phyloP scores from a whole-genome alignment of 2,329 filamentous ascomycete genomes.

The Diaporthe batatas region DNA sequence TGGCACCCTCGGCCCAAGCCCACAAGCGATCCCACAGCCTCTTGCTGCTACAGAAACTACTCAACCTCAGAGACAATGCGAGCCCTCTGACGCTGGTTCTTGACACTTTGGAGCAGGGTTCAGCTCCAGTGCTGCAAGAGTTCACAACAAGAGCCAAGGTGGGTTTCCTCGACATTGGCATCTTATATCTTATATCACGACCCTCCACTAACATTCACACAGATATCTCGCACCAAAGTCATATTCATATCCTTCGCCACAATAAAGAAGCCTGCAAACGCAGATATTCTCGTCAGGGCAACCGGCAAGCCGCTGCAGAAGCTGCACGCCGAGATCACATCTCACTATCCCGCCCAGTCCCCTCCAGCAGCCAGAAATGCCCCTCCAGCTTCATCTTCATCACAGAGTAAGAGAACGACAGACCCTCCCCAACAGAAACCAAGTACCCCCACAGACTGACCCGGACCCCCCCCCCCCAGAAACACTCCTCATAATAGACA shows the following conservation, averaged over 20 bases:
- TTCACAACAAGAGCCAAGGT: conserved; percentile 83
- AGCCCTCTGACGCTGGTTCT: conserved; percentile 90
- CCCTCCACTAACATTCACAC: conserved; percentile 32
- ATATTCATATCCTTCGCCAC: conserved; percentile 86
- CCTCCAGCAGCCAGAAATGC: conserved; percentile 53
- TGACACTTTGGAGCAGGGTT: conserved; percentile 87
- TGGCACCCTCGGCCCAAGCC: conserved; percentile 46
- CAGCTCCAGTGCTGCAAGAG: conserved; percentile 77
- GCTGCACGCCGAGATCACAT: conserved; percentile 71
- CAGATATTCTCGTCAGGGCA: conserved; percentile 77
- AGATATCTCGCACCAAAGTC: conserved; percentile 76
- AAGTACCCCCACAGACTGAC: conserved; percentile 38
- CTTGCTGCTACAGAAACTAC: conserved; percentile 48
- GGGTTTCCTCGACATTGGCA: conserved; percentile 41
- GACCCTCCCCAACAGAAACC: not conserved
- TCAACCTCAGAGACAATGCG: conserved; percentile 77
- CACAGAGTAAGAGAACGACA: conserved; percentile 19
- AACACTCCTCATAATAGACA: conserved; percentile 83
- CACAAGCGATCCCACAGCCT: conserved; percentile 47
- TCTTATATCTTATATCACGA: not conserved
- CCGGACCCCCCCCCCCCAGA: conserved; percentile 58
- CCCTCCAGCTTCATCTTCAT: conserved; percentile 62
- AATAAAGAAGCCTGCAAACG: conserved; percentile 71
- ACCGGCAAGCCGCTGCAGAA: conserved; percentile 68
- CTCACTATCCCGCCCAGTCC: conserved; percentile 60